Evolutionary conservation across 306 rosid genomes (phyloP).

Genomic region (Sesbania bispinosa): DNA sequence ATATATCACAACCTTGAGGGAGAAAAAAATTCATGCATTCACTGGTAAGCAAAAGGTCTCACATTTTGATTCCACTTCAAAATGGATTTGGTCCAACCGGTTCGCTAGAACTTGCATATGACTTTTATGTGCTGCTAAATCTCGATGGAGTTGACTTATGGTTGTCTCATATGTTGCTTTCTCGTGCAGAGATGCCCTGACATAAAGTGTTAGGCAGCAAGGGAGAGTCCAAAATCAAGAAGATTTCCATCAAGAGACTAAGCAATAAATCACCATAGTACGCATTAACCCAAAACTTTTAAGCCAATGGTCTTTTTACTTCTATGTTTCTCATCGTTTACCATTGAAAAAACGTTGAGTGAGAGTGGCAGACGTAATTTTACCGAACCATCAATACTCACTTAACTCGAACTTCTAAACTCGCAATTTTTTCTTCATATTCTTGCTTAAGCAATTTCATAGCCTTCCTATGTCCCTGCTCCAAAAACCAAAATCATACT

Average conservation of each 20-base stretch:
- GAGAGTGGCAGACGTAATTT: not conserved
- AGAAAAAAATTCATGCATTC: not conserved
- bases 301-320: not conserved
- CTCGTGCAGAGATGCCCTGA: conserved; percentile 48
- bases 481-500: not conserved
- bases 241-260: not conserved
- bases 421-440: conserved; percentile 37
- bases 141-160: conserved; percentile 47
- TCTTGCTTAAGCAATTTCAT: conserved; percentile 54
- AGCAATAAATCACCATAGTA: not conserved
- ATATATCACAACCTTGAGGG: not conserved
- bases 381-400: conserved; percentile 28
- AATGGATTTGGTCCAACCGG: conserved; percentile 53
- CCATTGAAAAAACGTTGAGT: not conserved
- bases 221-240: not conserved
- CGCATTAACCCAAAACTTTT: too few species aligned
- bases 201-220: not conserved
- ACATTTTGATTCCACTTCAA: conserved; percentile 71
- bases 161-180: conserved; percentile 52
- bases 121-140: conserved; percentile 53
- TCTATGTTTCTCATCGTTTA: not conserved
- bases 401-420: conserved; percentile 56
- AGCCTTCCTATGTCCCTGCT: conserved; percentile 44
- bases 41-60: conserved; percentile 27
- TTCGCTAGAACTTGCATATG: conserved; percentile 54